Percentiles rank a stretch among this genome's conserved stretches.
Evolutionary conservation across 257 asterid genomes (phyloP).

Genomic region (Solanum sparsipilum): DNA sequence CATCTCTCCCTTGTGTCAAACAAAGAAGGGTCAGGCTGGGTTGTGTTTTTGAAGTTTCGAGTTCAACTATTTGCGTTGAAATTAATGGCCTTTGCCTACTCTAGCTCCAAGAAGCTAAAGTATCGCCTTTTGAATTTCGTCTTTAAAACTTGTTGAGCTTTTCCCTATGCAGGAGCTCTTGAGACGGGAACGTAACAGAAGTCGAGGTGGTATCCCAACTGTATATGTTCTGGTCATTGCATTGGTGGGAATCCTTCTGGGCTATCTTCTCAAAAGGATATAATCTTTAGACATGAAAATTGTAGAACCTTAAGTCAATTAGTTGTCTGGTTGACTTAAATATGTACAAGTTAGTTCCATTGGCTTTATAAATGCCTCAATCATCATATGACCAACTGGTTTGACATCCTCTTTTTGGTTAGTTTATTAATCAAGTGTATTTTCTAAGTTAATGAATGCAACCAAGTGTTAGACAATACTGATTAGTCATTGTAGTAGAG

Average conservation of each 20-base stretch:
- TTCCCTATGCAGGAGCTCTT: constrained; percentile 44
- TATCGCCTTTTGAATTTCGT: background rate
- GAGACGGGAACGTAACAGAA: constrained; percentile 51
- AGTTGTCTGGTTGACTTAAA: constrained; percentile 27
- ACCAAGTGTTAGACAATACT: background rate
- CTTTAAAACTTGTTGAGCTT: background rate
- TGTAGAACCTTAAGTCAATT: constrained; percentile 28
- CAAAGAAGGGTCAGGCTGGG: background rate
- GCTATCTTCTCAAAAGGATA: constrained; percentile 64
- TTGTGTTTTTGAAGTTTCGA: background rate
- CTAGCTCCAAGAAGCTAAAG: background rate
- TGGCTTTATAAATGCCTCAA: constrained; percentile 31
- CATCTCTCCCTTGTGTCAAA: background rate
- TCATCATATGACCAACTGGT: constrained; percentile 32
- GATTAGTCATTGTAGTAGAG: background rate
- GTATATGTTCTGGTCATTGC: constrained; percentile 55
- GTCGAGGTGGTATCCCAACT: constrained; percentile 52
- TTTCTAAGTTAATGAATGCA: background rate
- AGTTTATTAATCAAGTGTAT: background rate
- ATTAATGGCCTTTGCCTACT: background rate
- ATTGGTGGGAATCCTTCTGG: constrained; percentile 62
- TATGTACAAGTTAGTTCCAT: constrained; percentile 19
- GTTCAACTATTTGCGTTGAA: background rate
- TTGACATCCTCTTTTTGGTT: background rate
- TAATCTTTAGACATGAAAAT: constrained; percentile 19